Percentiles rank a stretch among this genome's conserved stretches.
Evolutionary conservation across 352 stramenopile species (phyloP).

Genomic region (Phytopythium chamaehyphon): DNA sequence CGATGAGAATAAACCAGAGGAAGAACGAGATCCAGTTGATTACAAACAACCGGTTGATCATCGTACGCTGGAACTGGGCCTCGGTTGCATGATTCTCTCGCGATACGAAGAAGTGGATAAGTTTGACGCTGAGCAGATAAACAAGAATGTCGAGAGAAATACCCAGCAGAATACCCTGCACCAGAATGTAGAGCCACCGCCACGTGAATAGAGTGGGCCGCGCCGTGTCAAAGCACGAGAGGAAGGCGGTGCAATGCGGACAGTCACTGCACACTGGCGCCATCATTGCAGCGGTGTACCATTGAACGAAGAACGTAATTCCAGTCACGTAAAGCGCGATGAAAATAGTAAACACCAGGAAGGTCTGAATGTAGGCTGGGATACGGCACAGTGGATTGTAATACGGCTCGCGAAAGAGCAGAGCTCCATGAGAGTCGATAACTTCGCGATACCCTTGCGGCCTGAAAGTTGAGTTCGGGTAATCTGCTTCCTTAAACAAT

Average conservation of each 20-base stretch:
- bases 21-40: conserved; percentile 92
- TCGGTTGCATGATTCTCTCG: conserved; percentile 82
- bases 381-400: conserved; percentile 79
- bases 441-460: conserved; percentile 74
- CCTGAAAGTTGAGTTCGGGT: conserved; percentile 75
- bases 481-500: conserved; percentile 85
- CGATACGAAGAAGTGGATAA: conserved; percentile 79
- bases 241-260: conserved; percentile 59
- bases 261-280: conserved; percentile 77
- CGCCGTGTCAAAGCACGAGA: conserved; percentile 81
- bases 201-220: conserved; percentile 64
- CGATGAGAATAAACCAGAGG: conserved; percentile 87
- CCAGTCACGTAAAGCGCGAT: conserved; percentile 74
- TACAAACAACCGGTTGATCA: conserved; percentile 82
- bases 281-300: conserved; percentile 87
- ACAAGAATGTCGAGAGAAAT: conserved; percentile 84
- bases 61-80: conserved; percentile 76
- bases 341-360: conserved; percentile 76
- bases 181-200: conserved; percentile 82
- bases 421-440: conserved; percentile 57
- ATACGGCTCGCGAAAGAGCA: conserved; percentile 81
- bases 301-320: conserved; percentile 85
- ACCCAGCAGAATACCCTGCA: conserved; percentile 76
- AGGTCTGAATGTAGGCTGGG: conserved; percentile 76
- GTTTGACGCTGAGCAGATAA: conserved; percentile 79